phyloP scores from a whole-genome alignment of 1,284 basidiomycete species.

The Ustilago crameri region DNA sequence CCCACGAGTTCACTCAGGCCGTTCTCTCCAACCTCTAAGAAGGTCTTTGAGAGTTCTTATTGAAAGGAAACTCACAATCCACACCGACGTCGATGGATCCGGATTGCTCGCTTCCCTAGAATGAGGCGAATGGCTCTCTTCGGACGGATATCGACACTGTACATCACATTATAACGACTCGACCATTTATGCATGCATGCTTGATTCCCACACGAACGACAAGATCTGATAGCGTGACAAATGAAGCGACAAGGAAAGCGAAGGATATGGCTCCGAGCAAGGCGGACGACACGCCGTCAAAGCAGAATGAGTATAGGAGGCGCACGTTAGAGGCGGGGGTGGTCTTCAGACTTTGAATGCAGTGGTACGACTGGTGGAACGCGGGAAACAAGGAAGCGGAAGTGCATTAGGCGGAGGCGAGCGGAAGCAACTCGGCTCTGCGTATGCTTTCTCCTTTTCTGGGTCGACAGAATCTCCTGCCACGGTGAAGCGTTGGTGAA shows the following conservation, averaged over 20 bases:
- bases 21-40: constrained; percentile 61
- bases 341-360: neutral
- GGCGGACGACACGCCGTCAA: too few relatives aligned
- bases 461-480: too few relatives aligned
- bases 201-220: constrained; percentile 20
- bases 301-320: too few relatives aligned
- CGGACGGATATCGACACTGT: constrained; percentile 27
- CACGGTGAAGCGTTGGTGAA: too few relatives aligned
- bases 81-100: constrained; percentile 21
- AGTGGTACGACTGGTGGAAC: neutral
- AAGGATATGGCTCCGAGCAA: neutral
- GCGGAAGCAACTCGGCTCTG: constrained; percentile 32
- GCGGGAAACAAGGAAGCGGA: constrained; percentile 19
- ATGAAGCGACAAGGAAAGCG: neutral
- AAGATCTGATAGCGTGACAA: constrained; percentile 10
- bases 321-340: too few relatives aligned
- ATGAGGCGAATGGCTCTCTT: neutral
- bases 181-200: constrained; percentile 35
- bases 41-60: neutral
- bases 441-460: too few relatives aligned
- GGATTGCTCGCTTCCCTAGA: neutral
- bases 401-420: constrained; percentile 26
- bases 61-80: neutral
- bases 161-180: constrained; percentile 30
- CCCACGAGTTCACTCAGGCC: constrained; percentile 67